Conservation (phyloP, 1,139 yeast species). For the Candida freyschussii region DNA sequence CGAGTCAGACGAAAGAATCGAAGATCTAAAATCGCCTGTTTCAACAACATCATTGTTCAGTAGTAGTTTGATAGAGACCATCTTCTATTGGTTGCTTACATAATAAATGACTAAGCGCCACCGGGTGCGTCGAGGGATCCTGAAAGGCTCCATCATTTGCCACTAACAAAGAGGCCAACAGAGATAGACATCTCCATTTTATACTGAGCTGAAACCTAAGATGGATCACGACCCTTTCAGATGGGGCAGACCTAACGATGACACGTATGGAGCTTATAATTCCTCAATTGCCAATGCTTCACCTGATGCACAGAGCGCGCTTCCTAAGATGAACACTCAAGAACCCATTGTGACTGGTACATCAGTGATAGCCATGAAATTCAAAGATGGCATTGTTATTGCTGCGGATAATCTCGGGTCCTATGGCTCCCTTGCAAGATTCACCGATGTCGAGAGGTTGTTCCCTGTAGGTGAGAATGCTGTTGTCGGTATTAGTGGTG, state of each 20-base stretch:
- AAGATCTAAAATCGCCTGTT: no score
- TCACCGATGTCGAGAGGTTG: slow-evolving; percentile 80
- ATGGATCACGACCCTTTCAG: slow-evolving; percentile 95
- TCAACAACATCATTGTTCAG: no score
- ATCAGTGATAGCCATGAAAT: slow-evolving; percentile 87
- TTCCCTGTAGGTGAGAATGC: slow-evolving; percentile 79
- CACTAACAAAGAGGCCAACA: slow-evolving; percentile 1
- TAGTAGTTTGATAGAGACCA: no score
- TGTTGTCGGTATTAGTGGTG: slow-evolving; percentile 93
- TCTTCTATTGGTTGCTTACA: no score
- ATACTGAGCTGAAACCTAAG: slow-evolving; percentile 4
- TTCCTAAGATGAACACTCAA: slow-evolving; percentile 83
- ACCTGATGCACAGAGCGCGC: slow-evolving; percentile 11
- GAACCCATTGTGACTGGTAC: slow-evolving; percentile 96
- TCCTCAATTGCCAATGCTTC: slow-evolving; percentile 62
- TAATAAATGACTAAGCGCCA: no score
- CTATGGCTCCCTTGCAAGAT: slow-evolving; percentile 88
- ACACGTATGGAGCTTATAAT: slow-evolving; percentile 76
- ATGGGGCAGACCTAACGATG: slow-evolving; percentile 94
- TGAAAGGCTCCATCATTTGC: no score
- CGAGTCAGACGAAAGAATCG: no score
- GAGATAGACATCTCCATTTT: not conserved
- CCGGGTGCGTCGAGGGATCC: no score
- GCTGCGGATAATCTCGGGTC: slow-evolving; percentile 96
- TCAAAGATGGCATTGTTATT: slow-evolving; percentile 81